Base-by-base conservation (phyloP, 352 stramenopile species). In the Detonula confervacea region DNA sequence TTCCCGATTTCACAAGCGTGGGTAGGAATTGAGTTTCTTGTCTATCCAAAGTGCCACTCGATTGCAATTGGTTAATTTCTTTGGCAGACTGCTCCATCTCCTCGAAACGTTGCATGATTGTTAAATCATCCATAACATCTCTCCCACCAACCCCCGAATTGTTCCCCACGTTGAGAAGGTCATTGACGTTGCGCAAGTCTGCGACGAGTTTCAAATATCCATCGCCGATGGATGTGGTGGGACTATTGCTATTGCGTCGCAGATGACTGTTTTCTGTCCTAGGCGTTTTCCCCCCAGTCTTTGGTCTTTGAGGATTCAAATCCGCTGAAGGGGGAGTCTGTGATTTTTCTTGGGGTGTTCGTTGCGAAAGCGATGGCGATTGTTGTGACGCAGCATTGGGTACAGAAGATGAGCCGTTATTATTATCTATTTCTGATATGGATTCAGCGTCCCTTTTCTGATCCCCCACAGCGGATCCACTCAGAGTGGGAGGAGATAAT, bases 121-220 rank as follows among this genome's bases (percentile, higher is more conserved):
- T 42, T 51, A 51, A n/a, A 27, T 56, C 47, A 27, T 16, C 22
- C 1, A 2, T 61, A 6, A 35, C 51, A 60, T 60, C 24, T 7
- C 29, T 20, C 20, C 27, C n/a, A 9, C 6, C 27, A 14, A 20
- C 9, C 29, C 0, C 27, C 20, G 42, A 4, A 9, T 2, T 16
- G 42, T 51, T 51, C 14, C 20, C 20, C 42, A 5, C 42, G 12
- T 51, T 2, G 5, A 60, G 24, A 20, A 60, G 51, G 9, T 60
- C 51, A 20, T 60, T 9, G n/a, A 49, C 22, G 18, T 25, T 64
- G 1, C 30, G n/a, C 16, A 64, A 47, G 6, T 64, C 55, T 1
- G 7, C 16, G 20, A 64, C 55, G 49, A 64, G 24, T 49, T 64
- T 56, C 12, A 42, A 68, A 30, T 68, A 56, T 68, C 59, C 59